Evolutionary conservation across 2,329 filamentous ascomycete genomes (phyloP).

Genomic region (Ceratocystis alfenasii): DNA sequence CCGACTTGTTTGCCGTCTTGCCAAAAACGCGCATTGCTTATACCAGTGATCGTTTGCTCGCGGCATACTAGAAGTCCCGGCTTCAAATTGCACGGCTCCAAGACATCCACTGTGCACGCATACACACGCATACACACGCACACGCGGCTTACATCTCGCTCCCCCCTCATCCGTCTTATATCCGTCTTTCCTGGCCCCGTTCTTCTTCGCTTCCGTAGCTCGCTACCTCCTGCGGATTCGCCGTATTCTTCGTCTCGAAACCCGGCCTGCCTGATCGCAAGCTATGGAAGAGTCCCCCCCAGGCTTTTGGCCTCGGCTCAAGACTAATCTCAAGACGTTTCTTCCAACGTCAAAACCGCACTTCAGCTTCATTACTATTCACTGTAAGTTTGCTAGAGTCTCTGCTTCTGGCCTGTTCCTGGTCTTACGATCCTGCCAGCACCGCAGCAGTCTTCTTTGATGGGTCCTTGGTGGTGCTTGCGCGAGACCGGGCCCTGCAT

Average conservation of each 20-base stretch:
- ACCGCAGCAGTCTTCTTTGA: not conserved
- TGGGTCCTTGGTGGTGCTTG: not conserved
- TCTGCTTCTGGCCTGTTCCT: not conserved
- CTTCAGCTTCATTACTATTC: constrained; percentile 70
- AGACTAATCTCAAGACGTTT: constrained; percentile 39
- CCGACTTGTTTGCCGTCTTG: not conserved
- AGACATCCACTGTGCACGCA: not conserved
- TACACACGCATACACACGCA: not conserved
- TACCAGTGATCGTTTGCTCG: not conserved
- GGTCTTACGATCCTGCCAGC: constrained; percentile 9
- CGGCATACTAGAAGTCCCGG: not conserved
- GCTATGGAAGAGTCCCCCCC: constrained; percentile 12
- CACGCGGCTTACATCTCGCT: not conserved
- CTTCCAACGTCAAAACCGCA: constrained; percentile 51
- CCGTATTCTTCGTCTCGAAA: not conserved
- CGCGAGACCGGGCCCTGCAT: too few species aligned
- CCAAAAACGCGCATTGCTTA: constrained; percentile 3
- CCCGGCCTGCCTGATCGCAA: not conserved
- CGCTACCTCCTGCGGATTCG: not conserved
- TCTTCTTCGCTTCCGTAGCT: not conserved
- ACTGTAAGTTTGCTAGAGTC: constrained; percentile 46
- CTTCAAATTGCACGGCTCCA: not conserved
- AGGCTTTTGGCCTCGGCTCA: constrained; percentile 34
- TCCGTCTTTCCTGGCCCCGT: not conserved
- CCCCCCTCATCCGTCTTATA: not conserved